Evolutionary conservation across 1,139 yeast genomes (phyloP), one percentile per base, ranked within the genome.

Genomic region (Sugiyamaella pinicola): DNA sequence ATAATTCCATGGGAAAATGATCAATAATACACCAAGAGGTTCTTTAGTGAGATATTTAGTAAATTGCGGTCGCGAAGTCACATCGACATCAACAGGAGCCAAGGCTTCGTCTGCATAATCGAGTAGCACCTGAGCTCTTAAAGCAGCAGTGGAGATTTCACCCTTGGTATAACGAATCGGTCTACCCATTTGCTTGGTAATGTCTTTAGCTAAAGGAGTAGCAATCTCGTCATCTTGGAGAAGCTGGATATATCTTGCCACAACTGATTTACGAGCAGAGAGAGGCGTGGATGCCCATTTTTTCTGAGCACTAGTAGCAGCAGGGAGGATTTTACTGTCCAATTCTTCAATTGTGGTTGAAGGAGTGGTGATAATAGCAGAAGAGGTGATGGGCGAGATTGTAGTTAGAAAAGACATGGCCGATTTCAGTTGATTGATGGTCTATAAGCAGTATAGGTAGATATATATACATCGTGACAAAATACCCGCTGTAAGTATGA

Each of bases 1-100:
- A 77, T 86, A 87, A 71, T 87, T 87, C 95, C 95, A 87, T 52
- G 96, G 95, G 65, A 87, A 85, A 60, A 88, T 85, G 69, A 85
- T 87, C 49, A 90, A 89, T 68, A 87, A 83, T 44, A 85, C 91
- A 63, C 95, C 95, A 58, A 81, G 74, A 53, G 90, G 89, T 66
- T 84, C 89, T 42, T 61, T 77, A 51, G 78, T 70, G 22, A 84
- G 76, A 72, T 82, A 87, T 53, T 69, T 67, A 18, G 63, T 65
- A 61, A 70, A 67, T 35, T 60, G 58, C 22, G 61, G 58, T n/a
- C 58, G 60, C 7, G 63, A 59, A 22, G 56, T 57, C 28, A 67
- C 66, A 26, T 64, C 64, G 15, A 68, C 73, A 2, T 59, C 62
- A n/a, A 59, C 64, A 7, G 63, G 60, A 12, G 64, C 66, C 43